Conservation (phyloP, 2,329 filamentous ascomycete species). For the Pseudopithomyces maydicus region DNA sequence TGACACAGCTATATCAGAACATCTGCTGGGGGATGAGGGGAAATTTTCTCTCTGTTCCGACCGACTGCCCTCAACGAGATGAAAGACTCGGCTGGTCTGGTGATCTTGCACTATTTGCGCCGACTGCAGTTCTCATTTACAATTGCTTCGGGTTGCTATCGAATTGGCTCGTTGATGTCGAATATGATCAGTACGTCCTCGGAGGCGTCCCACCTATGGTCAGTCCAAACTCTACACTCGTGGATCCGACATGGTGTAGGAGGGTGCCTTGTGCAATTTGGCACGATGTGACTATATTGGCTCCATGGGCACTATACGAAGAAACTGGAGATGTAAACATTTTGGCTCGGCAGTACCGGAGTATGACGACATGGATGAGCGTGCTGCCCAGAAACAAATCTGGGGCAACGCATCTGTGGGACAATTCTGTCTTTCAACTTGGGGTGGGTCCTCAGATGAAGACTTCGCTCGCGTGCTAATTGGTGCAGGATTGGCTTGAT, state of each 20-base stretch:
- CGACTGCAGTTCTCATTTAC: slow-evolving; percentile 1
- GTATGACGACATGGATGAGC: slow-evolving; percentile 7
- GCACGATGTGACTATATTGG: background rate
- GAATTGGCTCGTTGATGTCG: background rate
- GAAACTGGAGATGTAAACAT: background rate
- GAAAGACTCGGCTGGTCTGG: slow-evolving; percentile 8
- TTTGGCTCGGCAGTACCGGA: background rate
- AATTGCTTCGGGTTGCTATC: background rate
- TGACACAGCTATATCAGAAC: slow-evolving; percentile 1
- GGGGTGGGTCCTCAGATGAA: background rate
- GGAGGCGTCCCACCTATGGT: background rate
- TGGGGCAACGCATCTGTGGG: slow-evolving; percentile 2
- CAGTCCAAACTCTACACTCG: background rate
- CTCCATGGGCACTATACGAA: background rate
- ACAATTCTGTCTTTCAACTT: background rate
- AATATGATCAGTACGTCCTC: background rate
- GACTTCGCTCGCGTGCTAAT: background rate
- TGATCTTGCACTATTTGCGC: slow-evolving; percentile 7
- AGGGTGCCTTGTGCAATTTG: background rate
- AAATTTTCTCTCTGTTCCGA: slow-evolving; percentile 5
- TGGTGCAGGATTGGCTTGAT: slow-evolving; percentile 7
- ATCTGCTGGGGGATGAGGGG: background rate
- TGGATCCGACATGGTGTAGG: background rate
- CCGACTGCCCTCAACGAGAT: slow-evolving; percentile 6
- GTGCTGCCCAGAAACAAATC: slow-evolving; percentile 1